phyloP scores from a whole-genome alignment of 2,329 filamentous ascomycete species.

The Pyrenochaeta sp. region DNA sequence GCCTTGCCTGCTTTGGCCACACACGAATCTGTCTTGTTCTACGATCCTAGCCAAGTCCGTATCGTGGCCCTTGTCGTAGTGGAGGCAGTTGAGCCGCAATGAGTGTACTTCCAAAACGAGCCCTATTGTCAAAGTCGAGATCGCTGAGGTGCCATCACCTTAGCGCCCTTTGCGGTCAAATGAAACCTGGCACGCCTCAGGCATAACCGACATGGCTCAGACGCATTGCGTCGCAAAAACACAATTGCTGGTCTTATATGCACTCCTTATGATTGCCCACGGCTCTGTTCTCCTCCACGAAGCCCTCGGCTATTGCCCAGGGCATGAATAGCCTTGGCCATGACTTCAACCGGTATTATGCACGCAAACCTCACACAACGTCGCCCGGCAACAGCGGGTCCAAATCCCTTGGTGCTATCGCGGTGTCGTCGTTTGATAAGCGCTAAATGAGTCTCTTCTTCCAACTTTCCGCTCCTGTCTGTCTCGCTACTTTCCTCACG shows the following conservation, averaged over 20 bases:
- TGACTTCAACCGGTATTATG: constrained; percentile 10
- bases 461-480: constrained; percentile 4
- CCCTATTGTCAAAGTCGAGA: no score
- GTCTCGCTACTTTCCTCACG: constrained; percentile 3
- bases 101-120: not conserved
- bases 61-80: no score
- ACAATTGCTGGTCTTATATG: constrained; percentile 1
- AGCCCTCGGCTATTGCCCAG: constrained; percentile 6
- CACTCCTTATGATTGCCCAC: not conserved
- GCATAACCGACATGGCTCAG: constrained; percentile 17
- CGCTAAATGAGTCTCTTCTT: not conserved
- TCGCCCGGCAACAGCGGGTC: constrained; percentile 3
- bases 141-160: no score
- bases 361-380: constrained; percentile 3
- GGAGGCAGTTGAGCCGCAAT: no score
- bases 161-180: not conserved
- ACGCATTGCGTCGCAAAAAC: constrained; percentile 26
- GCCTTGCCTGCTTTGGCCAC: no score
- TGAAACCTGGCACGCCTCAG: constrained; percentile 12
- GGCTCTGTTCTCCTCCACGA: not conserved
- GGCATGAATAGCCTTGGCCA: constrained; percentile 6
- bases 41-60: no score
- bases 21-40: no score
- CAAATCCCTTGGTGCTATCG: not conserved
- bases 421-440: not conserved